Percentiles rank a stretch among this genome's conserved stretches.
Conservation (phyloP, 1,284 basidiomycete species). For the Puccinia polysora region DNA sequence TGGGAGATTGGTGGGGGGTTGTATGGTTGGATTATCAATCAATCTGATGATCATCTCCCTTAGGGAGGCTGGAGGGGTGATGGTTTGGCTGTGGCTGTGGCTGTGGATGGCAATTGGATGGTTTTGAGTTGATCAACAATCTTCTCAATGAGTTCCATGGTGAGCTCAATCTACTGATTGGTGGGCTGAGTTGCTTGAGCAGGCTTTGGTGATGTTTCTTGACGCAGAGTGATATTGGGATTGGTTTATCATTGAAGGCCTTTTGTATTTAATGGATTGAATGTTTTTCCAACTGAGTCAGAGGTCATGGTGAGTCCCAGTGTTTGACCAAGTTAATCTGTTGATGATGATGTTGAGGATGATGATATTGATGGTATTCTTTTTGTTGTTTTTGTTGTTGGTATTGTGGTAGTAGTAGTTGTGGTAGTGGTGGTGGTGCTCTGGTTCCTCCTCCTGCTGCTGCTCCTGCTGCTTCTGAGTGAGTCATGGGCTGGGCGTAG, state of each 20-base stretch:
- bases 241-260: constrained; percentile 3
- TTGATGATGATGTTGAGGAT: neutral
- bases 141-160: neutral
- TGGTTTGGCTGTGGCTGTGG: too few species aligned
- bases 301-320: constrained; percentile 21
- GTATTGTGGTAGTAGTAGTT: too few species aligned
- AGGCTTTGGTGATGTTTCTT: neutral
- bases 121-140: neutral
- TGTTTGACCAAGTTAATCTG: neutral
- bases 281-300: constrained; percentile 19
- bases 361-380: too few species aligned
- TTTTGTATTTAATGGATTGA: constrained; percentile 24
- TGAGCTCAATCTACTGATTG: neutral
- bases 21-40: too few species aligned
- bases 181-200: neutral
- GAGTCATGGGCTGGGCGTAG: too few species aligned
- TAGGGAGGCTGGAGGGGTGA: too few species aligned
- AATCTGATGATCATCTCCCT: too few species aligned
- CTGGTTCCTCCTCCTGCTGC: too few species aligned
- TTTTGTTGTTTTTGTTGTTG: too few species aligned
- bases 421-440: too few species aligned
- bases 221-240: neutral
- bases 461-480: too few species aligned
- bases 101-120: constrained; percentile 56
- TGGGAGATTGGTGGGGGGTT: constrained; percentile 65